phyloP scores from a whole-genome alignment of 208 protist species.

The Wallacemonas collosoma region DNA sequence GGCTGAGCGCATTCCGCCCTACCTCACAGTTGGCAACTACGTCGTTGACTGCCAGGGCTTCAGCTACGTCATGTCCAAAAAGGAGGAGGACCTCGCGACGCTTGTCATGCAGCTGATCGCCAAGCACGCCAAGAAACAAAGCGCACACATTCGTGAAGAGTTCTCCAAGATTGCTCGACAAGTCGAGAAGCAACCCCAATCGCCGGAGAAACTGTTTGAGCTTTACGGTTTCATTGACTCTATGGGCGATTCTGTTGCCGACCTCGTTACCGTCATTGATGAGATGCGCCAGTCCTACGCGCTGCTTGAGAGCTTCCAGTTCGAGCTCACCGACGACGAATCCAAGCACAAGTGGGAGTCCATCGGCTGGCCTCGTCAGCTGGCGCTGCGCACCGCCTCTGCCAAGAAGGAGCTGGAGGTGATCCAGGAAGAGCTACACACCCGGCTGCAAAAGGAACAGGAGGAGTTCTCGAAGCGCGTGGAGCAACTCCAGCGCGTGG shows the following conservation, averaged over 20 bases:
- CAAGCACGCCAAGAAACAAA: constrained; percentile 77
- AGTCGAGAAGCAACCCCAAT: constrained; percentile 86
- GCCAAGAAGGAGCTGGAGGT: constrained; percentile 90
- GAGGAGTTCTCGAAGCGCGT: constrained; percentile 95
- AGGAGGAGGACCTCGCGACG: constrained; percentile 93
- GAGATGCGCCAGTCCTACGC: constrained; percentile 92
- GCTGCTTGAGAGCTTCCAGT: constrained; percentile 94
- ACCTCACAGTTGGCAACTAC: constrained; percentile 94
- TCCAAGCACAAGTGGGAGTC: constrained; percentile 94
- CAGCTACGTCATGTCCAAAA: constrained; percentile 91
- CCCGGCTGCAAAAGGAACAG: constrained; percentile 89
- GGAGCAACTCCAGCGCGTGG: constrained; percentile 89
- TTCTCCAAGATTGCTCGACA: constrained; percentile 87
- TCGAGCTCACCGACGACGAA: constrained; percentile 92
- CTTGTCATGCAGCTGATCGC: constrained; percentile 93
- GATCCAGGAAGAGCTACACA: constrained; percentile 91
- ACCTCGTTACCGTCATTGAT: constrained; percentile 82
- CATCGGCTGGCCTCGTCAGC: constrained; percentile 92
- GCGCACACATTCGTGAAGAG: constrained; percentile 69
- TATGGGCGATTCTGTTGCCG: constrained; percentile 72
- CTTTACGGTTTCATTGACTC: constrained; percentile 89
- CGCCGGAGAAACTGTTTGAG: constrained; percentile 91
- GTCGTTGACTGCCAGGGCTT: constrained; percentile 95
- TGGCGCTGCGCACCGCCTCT: constrained; percentile 72
- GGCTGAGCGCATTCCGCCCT: constrained; percentile 88